Conservation (phyloP, 495 filamentous ascomycete species). For the Cryomyces minteri region DNA sequence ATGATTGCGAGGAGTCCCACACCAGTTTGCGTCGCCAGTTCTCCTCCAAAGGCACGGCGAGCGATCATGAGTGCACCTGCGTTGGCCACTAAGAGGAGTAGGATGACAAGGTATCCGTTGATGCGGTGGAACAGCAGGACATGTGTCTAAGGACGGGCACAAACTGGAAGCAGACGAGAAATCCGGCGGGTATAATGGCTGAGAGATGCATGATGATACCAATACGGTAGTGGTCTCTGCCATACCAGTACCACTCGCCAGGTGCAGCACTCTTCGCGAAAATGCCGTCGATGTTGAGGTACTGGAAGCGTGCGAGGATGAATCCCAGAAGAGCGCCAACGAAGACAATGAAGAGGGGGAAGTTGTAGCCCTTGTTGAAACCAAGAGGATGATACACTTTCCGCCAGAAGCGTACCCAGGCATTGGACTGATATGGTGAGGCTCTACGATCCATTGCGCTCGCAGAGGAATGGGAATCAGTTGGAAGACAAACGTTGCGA, state of each 20-base stretch:
- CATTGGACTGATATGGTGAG: too few relatives aligned
- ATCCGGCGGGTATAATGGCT: conserved; percentile 24
- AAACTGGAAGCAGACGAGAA: conserved; percentile 32
- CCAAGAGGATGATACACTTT: conserved; percentile 1
- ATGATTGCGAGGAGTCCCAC: conserved; percentile 20
- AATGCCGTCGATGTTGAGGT: conserved; percentile 19
- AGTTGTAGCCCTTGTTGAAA: conserved; percentile 8
- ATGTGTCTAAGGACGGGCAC: conserved; percentile 30
- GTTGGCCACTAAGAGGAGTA: conserved; percentile 22
- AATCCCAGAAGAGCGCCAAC: conserved; percentile 14
- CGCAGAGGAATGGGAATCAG: too few relatives aligned
- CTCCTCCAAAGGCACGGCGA: conserved; percentile 26
- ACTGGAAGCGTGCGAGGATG: conserved; percentile 11
- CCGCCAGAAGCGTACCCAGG: too few relatives aligned
- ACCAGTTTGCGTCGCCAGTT: conserved; percentile 20
- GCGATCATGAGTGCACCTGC: conserved; percentile 26
- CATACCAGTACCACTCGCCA: conserved; percentile 32
- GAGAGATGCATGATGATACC: conserved; percentile 31
- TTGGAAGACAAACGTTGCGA: too few relatives aligned
- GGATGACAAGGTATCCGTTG: conserved; percentile 29
- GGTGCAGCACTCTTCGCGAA: conserved; percentile 16
- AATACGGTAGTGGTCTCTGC: conserved; percentile 17
- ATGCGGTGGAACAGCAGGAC: conserved; percentile 29
- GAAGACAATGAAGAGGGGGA: conserved; percentile 9
- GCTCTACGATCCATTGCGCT: too few relatives aligned